These are phyloP conservation scores for Sugiyamaella marilandica DNA, from an alignment of 805 yeast species.

Conservation along the genomic window DNA sequence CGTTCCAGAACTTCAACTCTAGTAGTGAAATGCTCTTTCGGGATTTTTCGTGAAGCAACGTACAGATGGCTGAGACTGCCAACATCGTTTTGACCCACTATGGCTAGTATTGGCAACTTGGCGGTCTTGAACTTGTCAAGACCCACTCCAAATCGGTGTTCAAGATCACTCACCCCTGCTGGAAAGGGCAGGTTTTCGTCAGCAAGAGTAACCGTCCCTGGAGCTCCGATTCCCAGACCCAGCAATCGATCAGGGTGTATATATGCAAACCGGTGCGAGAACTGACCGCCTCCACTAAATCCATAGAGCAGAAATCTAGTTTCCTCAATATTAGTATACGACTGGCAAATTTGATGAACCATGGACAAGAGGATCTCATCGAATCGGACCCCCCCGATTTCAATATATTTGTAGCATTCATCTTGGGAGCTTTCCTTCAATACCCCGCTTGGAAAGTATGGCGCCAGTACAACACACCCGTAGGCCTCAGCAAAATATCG, in stretches of 20 bases:
- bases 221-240: constrained; percentile 13
- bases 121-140: not conserved
- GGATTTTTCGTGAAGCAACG: constrained; percentile 1
- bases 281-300: constrained; percentile 16
- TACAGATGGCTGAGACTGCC: not conserved
- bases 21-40: constrained; percentile 1
- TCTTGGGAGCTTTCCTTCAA: constrained; percentile 2
- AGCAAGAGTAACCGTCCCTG: constrained; percentile 11
- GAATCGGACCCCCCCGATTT: constrained; percentile 6
- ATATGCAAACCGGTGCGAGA: constrained; percentile 12
- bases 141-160: not conserved
- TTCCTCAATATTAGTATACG: constrained; percentile 5
- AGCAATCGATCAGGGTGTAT: constrained; percentile 11
- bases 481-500: constrained; percentile 14
- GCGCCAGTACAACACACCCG: constrained; percentile 10
- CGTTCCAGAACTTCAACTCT: constrained; percentile 1
- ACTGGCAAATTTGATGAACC: constrained; percentile 7
- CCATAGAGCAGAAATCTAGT: constrained; percentile 9
- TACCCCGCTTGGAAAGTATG: constrained; percentile 13
- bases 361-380: constrained; percentile 9
- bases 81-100: constrained; percentile 5
- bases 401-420: constrained; percentile 14
- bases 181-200: constrained; percentile 3
- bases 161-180: constrained; percentile 3
- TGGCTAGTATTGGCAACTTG: constrained; percentile 1